Percentiles rank a stretch among this genome's conserved stretches.
These are phyloP conservation scores for Linnemannia zychae DNA, from an alignment of 192 early-diverging fungal species.

Conservation along the genomic window DNA sequence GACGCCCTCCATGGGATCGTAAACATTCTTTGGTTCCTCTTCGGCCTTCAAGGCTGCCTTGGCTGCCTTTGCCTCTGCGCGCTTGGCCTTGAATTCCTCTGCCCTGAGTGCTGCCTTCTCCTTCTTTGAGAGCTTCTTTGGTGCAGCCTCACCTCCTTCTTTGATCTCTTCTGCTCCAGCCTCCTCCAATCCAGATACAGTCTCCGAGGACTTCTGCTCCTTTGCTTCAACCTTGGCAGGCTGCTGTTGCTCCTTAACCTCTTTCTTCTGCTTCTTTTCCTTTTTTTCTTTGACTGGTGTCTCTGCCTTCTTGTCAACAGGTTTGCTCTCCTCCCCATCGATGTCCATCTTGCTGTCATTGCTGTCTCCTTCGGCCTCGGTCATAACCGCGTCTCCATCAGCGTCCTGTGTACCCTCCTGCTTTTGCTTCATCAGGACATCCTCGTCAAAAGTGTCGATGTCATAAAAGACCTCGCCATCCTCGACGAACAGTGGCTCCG, in stretches of 20 bases:
- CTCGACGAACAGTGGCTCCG: slow-evolving; percentile 60
- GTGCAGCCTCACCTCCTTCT: not conserved
- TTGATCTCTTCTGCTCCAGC: not conserved
- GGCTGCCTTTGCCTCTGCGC: slow-evolving; percentile 27
- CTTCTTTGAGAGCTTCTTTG: slow-evolving; percentile 41
- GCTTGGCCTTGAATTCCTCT: slow-evolving; percentile 38
- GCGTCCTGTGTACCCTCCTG: slow-evolving; percentile 30
- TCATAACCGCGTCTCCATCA: slow-evolving; percentile 23
- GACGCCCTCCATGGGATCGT: slow-evolving; percentile 55
- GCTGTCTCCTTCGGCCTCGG: slow-evolving; percentile 11
- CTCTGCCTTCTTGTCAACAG: not conserved
- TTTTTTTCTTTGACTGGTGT: slow-evolving; percentile 14
- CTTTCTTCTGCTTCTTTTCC: slow-evolving; percentile 2
- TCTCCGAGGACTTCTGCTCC: slow-evolving; percentile 24
- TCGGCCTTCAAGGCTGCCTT: slow-evolving; percentile 26
- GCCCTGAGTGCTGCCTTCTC: slow-evolving; percentile 35
- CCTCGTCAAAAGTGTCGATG: slow-evolving; percentile 88
- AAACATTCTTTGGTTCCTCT: slow-evolving; percentile 26
- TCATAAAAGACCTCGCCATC: slow-evolving; percentile 72
- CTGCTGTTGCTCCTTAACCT: slow-evolving; percentile 3
- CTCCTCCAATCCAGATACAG: slow-evolving; percentile 14
- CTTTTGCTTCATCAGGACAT: slow-evolving; percentile 40
- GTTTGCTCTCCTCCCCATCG: slow-evolving; percentile 14
- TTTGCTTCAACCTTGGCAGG: slow-evolving; percentile 52
- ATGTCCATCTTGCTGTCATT: slow-evolving; percentile 17